phyloP scores from a whole-genome alignment of 768 basidiomycete genomes.

The Coprinellus micaceus region DNA sequence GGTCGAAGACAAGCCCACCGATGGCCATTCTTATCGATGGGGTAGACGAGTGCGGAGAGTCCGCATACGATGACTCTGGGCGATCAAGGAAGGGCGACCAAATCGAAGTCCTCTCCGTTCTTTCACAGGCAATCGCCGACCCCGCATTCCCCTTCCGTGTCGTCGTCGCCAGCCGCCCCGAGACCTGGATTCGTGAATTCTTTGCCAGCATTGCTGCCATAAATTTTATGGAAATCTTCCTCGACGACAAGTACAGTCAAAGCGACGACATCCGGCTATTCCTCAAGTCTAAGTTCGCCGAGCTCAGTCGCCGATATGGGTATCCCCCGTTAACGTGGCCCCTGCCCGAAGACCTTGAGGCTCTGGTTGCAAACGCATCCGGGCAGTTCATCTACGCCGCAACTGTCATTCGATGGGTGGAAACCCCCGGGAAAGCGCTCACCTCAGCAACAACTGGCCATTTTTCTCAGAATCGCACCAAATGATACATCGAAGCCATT shows the following conservation, averaged over 20 bases:
- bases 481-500: not conserved
- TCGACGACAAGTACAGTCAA: not conserved
- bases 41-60: not conserved
- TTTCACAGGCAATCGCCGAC: too few species aligned
- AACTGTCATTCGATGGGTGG: not conserved
- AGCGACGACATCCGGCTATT: not conserved
- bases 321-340: not conserved
- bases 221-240: too few species aligned
- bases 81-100: not conserved
- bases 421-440: not conserved
- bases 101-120: too few species aligned
- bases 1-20: too few species aligned
- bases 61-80: not conserved
- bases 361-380: not conserved
- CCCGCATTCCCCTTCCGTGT: too few species aligned
- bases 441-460: not conserved
- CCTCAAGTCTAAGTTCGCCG: not conserved
- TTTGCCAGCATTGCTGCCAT: too few species aligned
- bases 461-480: not conserved
- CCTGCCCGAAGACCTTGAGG: not conserved
- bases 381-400: too few species aligned
- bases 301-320: not conserved
- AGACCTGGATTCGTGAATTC: not conserved
- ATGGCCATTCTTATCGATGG: slow-evolving; percentile 6
- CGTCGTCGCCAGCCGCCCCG: slow-evolving; percentile 2